A percentile compares a stretch with the other conserved stretches of the same genome.
Conservation (phyloP, 208 protist species). For the Leishmania turanica region DNA sequence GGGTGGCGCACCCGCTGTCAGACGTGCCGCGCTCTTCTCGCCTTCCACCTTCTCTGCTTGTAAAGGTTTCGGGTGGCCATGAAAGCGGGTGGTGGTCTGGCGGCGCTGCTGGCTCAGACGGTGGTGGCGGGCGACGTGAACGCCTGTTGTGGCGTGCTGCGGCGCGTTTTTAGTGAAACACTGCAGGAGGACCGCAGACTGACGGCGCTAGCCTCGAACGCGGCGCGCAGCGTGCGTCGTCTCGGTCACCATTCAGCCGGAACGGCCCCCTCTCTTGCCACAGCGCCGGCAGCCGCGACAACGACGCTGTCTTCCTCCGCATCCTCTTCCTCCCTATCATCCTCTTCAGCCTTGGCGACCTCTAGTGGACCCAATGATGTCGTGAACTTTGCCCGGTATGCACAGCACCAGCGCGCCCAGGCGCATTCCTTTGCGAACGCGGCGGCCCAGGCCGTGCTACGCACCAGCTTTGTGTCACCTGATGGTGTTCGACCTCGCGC, state of each 20-base stretch:
- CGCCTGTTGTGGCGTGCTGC: conserved; percentile 78
- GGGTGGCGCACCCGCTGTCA: neutral
- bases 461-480: conserved; percentile 7
- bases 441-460: conserved; percentile 28
- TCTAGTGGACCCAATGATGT: conserved; percentile 13
- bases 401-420: conserved; percentile 28
- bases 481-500: neutral
- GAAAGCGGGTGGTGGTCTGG: conserved; percentile 47
- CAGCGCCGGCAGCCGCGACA: neutral
- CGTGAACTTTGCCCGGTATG: conserved; percentile 32
- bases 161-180: conserved; percentile 70
- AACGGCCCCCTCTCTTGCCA: neutral
- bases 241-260: neutral
- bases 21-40: neutral
- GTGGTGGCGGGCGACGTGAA: conserved; percentile 73
- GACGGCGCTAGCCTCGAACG: neutral
- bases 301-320: neutral
- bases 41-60: neutral
- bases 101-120: conserved; percentile 51
- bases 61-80: conserved; percentile 5
- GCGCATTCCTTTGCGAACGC: conserved; percentile 30
- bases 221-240: neutral
- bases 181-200: conserved; percentile 16
- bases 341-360: neutral
- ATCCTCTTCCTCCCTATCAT: conserved; percentile 13